A percentile compares a stretch with the other conserved stretches of the same genome.
Conservation (phyloP, 106 monocot species). For the Vanilla planifolia region DNA sequence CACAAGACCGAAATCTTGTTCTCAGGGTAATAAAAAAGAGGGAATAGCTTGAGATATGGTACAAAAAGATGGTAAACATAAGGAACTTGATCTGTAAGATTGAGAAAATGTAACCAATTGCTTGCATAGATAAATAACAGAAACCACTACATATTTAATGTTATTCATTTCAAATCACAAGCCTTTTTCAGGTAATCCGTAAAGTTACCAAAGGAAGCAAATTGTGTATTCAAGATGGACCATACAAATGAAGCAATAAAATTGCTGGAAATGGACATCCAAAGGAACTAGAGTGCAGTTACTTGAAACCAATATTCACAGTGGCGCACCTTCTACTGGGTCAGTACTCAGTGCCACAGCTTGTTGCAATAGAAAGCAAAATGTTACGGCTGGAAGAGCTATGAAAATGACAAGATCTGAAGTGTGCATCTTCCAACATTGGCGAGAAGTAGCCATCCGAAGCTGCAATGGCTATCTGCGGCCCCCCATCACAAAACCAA, state of each 20-base stretch:
- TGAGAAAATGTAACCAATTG: too few species aligned
- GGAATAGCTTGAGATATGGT: too few species aligned
- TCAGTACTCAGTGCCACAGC: slow-evolving; percentile 32
- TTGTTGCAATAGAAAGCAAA: slow-evolving; percentile 13
- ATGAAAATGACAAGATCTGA: neutral
- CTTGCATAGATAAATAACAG: too few species aligned
- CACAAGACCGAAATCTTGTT: too few species aligned
- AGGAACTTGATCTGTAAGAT: too few species aligned
- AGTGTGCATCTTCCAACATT: neutral
- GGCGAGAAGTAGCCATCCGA: neutral
- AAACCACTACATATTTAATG: too few species aligned
- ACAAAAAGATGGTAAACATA: too few species aligned
- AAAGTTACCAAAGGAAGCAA: neutral
- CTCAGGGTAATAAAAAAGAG: too few species aligned
- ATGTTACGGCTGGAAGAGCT: neutral
- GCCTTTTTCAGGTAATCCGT: neutral
- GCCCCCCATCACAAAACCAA: neutral
- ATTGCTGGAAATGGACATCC: neutral
- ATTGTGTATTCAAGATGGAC: neutral
- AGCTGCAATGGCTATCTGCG: neutral
- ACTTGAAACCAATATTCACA: neutral
- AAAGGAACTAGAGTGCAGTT: neutral
- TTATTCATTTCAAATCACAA: too few species aligned
- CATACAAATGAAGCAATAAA: neutral
- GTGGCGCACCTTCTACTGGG: slow-evolving; percentile 40